A percentile compares a stretch with the other conserved stretches of the same genome.
Evolutionary conservation across 768 basidiomycete species (phyloP).

Genomic region (Exsudoporus frostii): DNA sequence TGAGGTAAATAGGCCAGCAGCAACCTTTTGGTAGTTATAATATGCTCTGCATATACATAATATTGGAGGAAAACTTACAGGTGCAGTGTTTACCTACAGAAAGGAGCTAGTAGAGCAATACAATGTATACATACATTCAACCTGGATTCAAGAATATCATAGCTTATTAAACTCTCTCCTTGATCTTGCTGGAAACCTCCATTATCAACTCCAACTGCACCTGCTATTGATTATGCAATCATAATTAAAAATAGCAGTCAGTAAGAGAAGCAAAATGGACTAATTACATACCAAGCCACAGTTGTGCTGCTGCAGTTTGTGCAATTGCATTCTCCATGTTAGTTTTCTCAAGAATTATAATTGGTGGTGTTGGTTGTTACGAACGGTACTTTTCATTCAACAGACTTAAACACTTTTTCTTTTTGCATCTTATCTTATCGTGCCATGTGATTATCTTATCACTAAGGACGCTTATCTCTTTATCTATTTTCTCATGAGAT

Average conservation of each 20-base stretch:
- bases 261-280: accelerated
- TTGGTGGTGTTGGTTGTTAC: no score
- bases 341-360: not conserved
- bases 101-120: no score
- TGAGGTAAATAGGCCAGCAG: no score
- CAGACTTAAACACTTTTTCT: no score
- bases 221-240: not conserved
- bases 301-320: no score
- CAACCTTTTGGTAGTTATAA: not conserved
- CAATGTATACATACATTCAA: not conserved
- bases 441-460: no score
- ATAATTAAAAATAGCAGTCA: not conserved
- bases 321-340: no score
- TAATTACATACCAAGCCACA: no score
- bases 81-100: not conserved
- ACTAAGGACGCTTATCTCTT: no score
- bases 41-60: not conserved
- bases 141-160: not conserved
- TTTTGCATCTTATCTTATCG: no score
- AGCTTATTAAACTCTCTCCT: not conserved
- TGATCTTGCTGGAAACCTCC: not conserved
- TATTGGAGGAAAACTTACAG: not conserved
- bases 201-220: not conserved
- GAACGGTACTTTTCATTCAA: no score
- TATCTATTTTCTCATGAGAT: no score